phyloP scores from a whole-genome alignment of 306 rosid genomes.

The Inga oerstediana region DNA sequence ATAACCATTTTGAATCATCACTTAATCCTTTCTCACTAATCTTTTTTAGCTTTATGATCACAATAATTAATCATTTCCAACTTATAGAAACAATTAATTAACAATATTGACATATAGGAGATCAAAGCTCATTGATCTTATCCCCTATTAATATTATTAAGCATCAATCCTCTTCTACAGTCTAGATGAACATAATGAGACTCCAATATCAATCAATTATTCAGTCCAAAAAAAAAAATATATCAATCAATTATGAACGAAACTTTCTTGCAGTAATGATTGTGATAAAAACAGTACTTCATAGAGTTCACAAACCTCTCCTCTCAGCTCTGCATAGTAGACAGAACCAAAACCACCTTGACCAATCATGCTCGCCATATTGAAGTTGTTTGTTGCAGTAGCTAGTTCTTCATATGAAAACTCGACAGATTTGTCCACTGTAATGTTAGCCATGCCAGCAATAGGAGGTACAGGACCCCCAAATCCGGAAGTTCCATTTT shows the following conservation, averaged over 20 bases:
- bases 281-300: slow-evolving; percentile 2
- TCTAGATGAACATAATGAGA: slow-evolving; percentile 20
- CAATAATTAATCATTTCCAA: slow-evolving; percentile 2
- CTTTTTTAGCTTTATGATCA: slow-evolving; percentile 21
- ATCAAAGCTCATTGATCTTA: not conserved
- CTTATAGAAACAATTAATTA: slow-evolving; percentile 10
- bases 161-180: slow-evolving; percentile 10
- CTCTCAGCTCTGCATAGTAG: slow-evolving; percentile 95
- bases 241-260: slow-evolving; percentile 8
- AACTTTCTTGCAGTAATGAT: slow-evolving; percentile 2
- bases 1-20: slow-evolving; percentile 22
- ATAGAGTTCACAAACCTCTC: slow-evolving; percentile 76
- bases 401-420: slow-evolving; percentile 91
- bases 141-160: slow-evolving; percentile 27
- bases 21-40: slow-evolving; percentile 14
- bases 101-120: not conserved
- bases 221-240: too few relatives aligned
- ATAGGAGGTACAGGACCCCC: slow-evolving; percentile 34
- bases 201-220: slow-evolving; percentile 13
- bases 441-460: slow-evolving; percentile 52
- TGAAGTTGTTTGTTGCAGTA: slow-evolving; percentile 75
- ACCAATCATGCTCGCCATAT: slow-evolving; percentile 81
- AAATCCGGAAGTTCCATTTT: slow-evolving; percentile 42
- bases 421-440: slow-evolving; percentile 87
- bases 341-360: slow-evolving; percentile 97